Evolutionary conservation across 2,329 filamentous ascomycete genomes (phyloP).

Genomic region (Verticillium zaregamsianum): DNA sequence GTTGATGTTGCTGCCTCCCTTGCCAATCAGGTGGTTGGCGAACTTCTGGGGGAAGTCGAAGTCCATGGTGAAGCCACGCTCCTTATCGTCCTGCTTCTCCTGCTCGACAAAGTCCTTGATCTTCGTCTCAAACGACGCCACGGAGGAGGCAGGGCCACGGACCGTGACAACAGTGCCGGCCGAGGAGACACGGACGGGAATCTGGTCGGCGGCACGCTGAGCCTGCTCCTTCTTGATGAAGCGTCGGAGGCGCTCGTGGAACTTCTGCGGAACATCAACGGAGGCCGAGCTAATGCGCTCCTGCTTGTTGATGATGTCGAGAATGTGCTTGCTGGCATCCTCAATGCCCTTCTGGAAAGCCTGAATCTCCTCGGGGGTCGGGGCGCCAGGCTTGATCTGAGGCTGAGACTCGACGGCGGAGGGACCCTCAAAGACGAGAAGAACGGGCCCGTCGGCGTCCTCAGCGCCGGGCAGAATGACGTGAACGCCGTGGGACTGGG

Average conservation of each 20-base stretch:
- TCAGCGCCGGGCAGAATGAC: conserved; percentile 64
- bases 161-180: conserved; percentile 62
- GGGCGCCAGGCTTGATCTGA: conserved; percentile 14
- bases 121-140: conserved; percentile 69
- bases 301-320: conserved; percentile 55
- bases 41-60: conserved; percentile 96
- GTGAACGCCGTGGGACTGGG: conserved; percentile 67
- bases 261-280: conserved; percentile 59
- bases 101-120: conserved; percentile 77
- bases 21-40: conserved; percentile 77
- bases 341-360: conserved; percentile 52
- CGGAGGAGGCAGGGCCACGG: conserved; percentile 69
- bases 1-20: conserved; percentile 62
- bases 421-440: conserved; percentile 73
- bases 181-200: conserved; percentile 56
- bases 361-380: conserved; percentile 37
- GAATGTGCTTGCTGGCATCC: conserved; percentile 53
- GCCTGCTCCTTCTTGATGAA: conserved; percentile 65
- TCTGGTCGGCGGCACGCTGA: conserved; percentile 49
- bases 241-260: conserved; percentile 57
- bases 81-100: conserved; percentile 88
- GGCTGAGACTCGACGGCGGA: conserved; percentile 12
- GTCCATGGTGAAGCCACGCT: conserved; percentile 78
- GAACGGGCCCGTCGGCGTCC: conserved; percentile 56
- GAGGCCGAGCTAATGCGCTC: conserved; percentile 46